A percentile compares a stretch with the other conserved stretches of the same genome.
Conservation (phyloP, 78 protist species). For the Capsaspora owczarzaki region DNA sequence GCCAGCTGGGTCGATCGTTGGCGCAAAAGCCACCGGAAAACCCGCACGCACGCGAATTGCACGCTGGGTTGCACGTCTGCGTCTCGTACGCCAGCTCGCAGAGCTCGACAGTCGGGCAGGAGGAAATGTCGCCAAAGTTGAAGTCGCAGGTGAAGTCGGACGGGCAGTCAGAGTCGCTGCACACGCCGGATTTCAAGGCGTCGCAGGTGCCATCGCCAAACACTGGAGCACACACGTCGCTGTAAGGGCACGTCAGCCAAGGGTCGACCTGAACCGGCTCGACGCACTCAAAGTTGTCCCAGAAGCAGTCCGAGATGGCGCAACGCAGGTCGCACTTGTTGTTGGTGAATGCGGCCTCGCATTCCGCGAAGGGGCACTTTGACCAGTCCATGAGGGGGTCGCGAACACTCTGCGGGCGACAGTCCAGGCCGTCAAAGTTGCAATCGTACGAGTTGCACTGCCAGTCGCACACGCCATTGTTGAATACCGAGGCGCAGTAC, state of each 20-base stretch:
- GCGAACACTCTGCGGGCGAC: neutral
- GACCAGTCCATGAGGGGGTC: neutral
- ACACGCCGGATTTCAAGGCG: neutral
- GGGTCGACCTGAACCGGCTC: neutral
- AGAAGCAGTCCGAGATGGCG: constrained; percentile 1
- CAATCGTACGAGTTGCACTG: neutral
- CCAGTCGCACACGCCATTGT: constrained; percentile 1
- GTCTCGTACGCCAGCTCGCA: neutral
- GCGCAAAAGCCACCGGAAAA: constrained; percentile 1
- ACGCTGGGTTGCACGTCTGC: neutral
- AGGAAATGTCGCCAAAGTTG: neutral
- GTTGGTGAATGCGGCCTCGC: neutral
- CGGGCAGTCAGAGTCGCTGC: neutral
- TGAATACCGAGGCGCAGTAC: neutral
- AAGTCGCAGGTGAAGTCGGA: neutral
- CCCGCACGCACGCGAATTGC: neutral
- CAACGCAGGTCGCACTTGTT: neutral
- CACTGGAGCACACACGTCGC: neutral
- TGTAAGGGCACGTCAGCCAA: neutral
- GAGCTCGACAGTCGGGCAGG: neutral
- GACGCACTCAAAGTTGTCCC: constrained; percentile 2
- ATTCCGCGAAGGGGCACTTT: neutral
- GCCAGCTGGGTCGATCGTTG: too few relatives aligned
- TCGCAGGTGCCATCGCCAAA: neutral
- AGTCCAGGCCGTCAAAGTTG: neutral